Conservation (phyloP, 2,329 filamentous ascomycete species). For the Neonectria hederae region DNA sequence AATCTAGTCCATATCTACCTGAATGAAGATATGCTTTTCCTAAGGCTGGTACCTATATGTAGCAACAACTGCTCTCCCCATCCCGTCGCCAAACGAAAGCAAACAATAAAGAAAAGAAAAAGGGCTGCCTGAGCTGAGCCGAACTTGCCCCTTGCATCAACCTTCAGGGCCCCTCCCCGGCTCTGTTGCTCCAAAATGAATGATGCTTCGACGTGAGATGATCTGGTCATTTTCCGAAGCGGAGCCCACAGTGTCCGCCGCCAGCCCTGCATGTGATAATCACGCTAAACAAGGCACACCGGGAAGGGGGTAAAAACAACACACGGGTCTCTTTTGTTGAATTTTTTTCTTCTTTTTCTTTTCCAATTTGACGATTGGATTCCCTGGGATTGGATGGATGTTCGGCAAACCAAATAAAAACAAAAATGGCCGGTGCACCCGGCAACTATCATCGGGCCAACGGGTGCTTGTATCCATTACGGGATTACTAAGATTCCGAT, state of each 20-base stretch:
- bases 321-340: constrained; percentile 8
- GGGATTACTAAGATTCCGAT: background rate
- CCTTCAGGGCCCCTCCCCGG: background rate
- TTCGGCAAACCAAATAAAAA: constrained; percentile 1
- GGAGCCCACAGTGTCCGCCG: constrained; percentile 22
- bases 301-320: constrained; percentile 10
- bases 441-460: background rate
- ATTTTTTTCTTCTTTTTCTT: background rate
- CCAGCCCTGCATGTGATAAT: constrained; percentile 40
- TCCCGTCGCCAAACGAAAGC: background rate
- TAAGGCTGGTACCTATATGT: background rate
- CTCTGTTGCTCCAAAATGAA: constrained; percentile 24
- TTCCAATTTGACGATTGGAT: constrained; percentile 5
- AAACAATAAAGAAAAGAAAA: background rate
- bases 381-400: constrained; percentile 3
- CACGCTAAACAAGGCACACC: constrained; percentile 39
- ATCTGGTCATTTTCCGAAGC: constrained; percentile 41
- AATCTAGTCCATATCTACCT: background rate
- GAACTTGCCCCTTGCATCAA: constrained; percentile 1
- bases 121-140: background rate
- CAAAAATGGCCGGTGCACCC: background rate
- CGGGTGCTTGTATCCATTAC: background rate
- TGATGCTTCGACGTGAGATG: constrained; percentile 42
- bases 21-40: background rate
- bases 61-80: background rate